These are phyloP conservation scores for Entoloma clypeatum DNA, from an alignment of 1,284 basidiomycete species.

Conservation along the genomic window DNA sequence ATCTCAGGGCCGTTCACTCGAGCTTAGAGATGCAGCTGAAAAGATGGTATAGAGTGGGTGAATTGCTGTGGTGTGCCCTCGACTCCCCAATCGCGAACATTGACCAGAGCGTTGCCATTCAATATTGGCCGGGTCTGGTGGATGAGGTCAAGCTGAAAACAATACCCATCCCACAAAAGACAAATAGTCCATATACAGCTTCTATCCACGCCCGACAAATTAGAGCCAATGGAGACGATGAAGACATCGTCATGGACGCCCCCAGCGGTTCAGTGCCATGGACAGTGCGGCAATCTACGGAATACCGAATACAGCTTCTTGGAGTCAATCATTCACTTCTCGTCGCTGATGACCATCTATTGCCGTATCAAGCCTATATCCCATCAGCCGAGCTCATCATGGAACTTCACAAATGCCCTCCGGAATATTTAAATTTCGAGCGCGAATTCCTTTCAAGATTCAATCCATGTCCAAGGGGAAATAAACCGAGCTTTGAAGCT, in stretches of 20 bases:
- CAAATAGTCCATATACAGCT: slow-evolving; percentile 20
- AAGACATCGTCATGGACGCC: slow-evolving; percentile 12
- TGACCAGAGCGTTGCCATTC: slow-evolving; percentile 41
- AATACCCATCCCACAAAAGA: slow-evolving; percentile 23
- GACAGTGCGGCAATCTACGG: slow-evolving; percentile 50
- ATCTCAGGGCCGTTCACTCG: slow-evolving; percentile 51
- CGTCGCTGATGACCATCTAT: slow-evolving; percentile 49
- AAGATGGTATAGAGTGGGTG: slow-evolving; percentile 62
- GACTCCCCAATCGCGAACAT: slow-evolving; percentile 44
- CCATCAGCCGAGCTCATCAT: slow-evolving; percentile 48
- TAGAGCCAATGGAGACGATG: slow-evolving; percentile 17
- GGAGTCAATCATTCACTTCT: slow-evolving; percentile 45
- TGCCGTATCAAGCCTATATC: slow-evolving; percentile 68
- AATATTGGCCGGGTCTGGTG: slow-evolving; percentile 71
- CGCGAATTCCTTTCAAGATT: slow-evolving; percentile 40
- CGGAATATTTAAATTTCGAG: slow-evolving; percentile 43
- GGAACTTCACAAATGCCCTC: slow-evolving; percentile 43
- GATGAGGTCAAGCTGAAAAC: slow-evolving; percentile 52
- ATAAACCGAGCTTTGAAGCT: slow-evolving; percentile 32
- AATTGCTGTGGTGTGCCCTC: slow-evolving; percentile 72
- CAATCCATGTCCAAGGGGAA: slow-evolving; percentile 40
- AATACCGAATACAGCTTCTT: slow-evolving; percentile 64
- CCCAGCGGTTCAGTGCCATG: slow-evolving; percentile 38
- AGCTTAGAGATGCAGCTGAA: slow-evolving; percentile 38
- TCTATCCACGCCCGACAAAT: slow-evolving; percentile 8